Percentiles rank a stretch among this genome's conserved stretches.
Evolutionary conservation across 768 basidiomycete species (phyloP).

Genomic region (Epithele typhae): DNA sequence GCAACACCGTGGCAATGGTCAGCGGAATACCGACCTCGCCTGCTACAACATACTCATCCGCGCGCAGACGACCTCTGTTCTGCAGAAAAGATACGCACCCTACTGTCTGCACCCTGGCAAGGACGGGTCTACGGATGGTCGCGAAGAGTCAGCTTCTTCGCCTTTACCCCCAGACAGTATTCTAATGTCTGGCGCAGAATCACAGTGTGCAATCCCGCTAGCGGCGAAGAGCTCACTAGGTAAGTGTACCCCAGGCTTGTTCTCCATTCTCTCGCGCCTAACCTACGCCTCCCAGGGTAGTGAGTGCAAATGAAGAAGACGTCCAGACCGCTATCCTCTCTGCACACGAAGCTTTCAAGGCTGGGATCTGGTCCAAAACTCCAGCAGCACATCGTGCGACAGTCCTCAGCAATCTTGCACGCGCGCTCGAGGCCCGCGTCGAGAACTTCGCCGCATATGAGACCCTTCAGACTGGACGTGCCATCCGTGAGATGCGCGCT

Average conservation of each 20-base stretch:
- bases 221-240: conserved; percentile 52
- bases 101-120: conserved; percentile 16
- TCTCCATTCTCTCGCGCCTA: not conserved
- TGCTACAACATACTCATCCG: too few relatives aligned
- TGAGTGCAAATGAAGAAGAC: conserved; percentile 45
- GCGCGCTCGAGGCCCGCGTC: conserved; percentile 51
- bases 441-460: conserved; percentile 62
- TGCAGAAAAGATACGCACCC: conserved; percentile 26
- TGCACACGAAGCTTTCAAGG: conserved; percentile 57
- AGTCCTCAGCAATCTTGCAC: conserved; percentile 61
- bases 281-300: conserved; percentile 38
- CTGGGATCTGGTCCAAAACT: conserved; percentile 70
- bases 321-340: conserved; percentile 47
- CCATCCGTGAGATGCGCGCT: conserved; percentile 80
- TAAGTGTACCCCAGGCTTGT: conserved; percentile 39
- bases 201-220: conserved; percentile 64
- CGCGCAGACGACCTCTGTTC: too few relatives aligned
- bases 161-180: not conserved
- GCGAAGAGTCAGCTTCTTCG: conserved; percentile 19
- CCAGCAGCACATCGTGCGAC: conserved; percentile 56
- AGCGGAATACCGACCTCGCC: too few relatives aligned
- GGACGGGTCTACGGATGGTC: conserved; percentile 14
- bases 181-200: conserved; percentile 32
- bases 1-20: too few relatives aligned
- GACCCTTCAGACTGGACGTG: conserved; percentile 71